These are phyloP conservation scores for Candida boleticola DNA, from an alignment of 805 yeast genomes.

Conservation along the genomic window DNA sequence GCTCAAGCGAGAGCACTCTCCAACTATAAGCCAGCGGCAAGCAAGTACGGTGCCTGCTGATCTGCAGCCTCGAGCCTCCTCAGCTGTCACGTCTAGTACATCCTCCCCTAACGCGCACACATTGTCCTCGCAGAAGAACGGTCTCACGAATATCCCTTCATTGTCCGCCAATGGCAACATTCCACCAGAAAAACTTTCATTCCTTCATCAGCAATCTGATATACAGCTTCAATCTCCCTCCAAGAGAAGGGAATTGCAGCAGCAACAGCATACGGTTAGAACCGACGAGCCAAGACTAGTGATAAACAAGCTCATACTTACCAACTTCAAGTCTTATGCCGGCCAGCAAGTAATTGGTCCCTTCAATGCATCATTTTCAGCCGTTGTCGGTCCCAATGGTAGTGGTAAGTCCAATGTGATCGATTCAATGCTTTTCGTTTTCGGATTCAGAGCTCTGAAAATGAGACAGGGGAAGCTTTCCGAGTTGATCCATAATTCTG, in stretches of 20 bases:
- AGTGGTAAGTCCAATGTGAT: constrained; percentile 97
- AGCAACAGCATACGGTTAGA: constrained; percentile 8
- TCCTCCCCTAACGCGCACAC: neutral
- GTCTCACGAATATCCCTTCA: neutral
- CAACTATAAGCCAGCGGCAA: neutral
- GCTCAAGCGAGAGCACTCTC: neutral
- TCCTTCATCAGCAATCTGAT: constrained; percentile 29
- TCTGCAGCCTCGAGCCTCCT: too few relatives aligned
- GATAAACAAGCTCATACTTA: constrained; percentile 68
- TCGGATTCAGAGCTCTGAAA: constrained; percentile 94
- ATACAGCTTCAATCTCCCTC: constrained; percentile 25
- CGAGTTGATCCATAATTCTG: constrained; percentile 90
- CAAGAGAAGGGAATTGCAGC: constrained; percentile 21
- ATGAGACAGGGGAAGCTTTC: constrained; percentile 96
- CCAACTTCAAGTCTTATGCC: constrained; percentile 93
- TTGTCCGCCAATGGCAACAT: neutral
- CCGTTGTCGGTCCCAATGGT: constrained; percentile 98
- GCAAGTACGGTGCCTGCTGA: too few relatives aligned
- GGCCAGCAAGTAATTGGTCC: constrained; percentile 94
- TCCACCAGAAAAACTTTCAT: constrained; percentile 8
- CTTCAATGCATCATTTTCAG: constrained; percentile 88
- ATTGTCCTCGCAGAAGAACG: neutral
- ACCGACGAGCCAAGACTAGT: constrained; percentile 59
- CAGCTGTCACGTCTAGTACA: neutral
- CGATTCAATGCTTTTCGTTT: constrained; percentile 92